phyloP scores from a whole-genome alignment of 345 rosid species.

The Eucalyptus dawsonii region DNA sequence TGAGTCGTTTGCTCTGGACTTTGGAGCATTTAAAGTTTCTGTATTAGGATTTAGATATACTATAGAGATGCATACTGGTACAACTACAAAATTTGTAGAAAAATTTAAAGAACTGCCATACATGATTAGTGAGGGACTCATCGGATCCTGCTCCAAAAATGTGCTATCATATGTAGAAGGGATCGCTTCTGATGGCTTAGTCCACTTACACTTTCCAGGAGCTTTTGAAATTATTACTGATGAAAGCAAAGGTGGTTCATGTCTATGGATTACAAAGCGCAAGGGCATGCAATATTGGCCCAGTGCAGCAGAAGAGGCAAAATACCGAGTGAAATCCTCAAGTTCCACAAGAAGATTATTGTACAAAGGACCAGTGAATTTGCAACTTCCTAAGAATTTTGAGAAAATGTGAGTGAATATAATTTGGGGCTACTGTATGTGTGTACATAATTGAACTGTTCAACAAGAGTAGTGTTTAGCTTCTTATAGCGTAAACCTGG shows the following conservation, averaged over 20 bases:
- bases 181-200: background rate
- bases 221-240: constrained; percentile 80
- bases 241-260: constrained; percentile 78
- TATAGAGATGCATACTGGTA: background rate
- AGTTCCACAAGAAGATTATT: constrained; percentile 21
- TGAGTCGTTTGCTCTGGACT: background rate
- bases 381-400: constrained; percentile 63
- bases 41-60: background rate
- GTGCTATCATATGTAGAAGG: background rate
- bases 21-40: background rate
- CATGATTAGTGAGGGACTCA: background rate
- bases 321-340: constrained; percentile 40
- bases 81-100: background rate
- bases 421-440: background rate
- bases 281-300: constrained; percentile 96
- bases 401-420: constrained; percentile 65
- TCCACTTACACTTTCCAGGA: constrained; percentile 22
- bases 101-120: background rate
- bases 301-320: constrained; percentile 51
- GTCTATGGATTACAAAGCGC: constrained; percentile 87
- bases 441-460: background rate
- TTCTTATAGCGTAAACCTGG: background rate
- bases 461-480: background rate
- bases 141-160: background rate
- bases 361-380: constrained; percentile 13